Conservation (phyloP, 805 yeast species). For the Yarrowia bubula region DNA sequence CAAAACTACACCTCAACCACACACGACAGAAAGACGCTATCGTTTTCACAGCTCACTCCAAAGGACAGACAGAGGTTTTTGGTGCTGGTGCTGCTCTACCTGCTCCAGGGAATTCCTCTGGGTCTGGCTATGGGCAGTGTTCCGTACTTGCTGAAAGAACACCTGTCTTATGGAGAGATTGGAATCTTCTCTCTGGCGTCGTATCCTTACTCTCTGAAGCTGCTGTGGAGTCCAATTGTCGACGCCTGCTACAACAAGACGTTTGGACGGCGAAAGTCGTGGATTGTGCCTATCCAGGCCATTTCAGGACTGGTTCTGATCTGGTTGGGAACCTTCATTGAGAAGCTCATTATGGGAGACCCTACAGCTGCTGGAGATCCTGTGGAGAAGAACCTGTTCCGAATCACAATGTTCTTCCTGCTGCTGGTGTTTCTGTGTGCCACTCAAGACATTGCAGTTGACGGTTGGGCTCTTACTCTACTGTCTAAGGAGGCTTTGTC, state of each 20-base stretch:
- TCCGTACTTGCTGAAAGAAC: constrained; percentile 83
- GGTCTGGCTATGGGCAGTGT: constrained; percentile 94
- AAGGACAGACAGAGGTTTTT: constrained; percentile 72
- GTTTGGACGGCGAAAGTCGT: constrained; percentile 80
- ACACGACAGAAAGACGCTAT: constrained; percentile 29
- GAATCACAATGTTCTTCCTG: constrained; percentile 71
- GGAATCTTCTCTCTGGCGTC: constrained; percentile 90
- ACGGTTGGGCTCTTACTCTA: constrained; percentile 96
- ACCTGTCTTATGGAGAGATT: constrained; percentile 80
- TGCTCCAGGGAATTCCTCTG: constrained; percentile 94
- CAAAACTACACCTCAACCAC: constrained; percentile 19
- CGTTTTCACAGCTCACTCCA: constrained; percentile 37
- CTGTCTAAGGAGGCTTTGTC: constrained; percentile 74
- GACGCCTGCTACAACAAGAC: constrained; percentile 72
- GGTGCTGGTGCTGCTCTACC: constrained; percentile 68
- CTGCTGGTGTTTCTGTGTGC: constrained; percentile 83
- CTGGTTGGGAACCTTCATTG: constrained; percentile 59
- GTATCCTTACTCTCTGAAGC: constrained; percentile 89
- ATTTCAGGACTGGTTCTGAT: constrained; percentile 70
- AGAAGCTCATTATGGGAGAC: constrained; percentile 45
- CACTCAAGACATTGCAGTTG: constrained; percentile 97
- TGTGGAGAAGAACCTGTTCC: constrained; percentile 45
- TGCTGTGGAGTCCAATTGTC: constrained; percentile 94
- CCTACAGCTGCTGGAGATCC: constrained; percentile 40
- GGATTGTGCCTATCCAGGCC: constrained; percentile 92